Evolutionary conservation across 768 basidiomycete species (phyloP).

Genomic region (Leccinum barrowsii): DNA sequence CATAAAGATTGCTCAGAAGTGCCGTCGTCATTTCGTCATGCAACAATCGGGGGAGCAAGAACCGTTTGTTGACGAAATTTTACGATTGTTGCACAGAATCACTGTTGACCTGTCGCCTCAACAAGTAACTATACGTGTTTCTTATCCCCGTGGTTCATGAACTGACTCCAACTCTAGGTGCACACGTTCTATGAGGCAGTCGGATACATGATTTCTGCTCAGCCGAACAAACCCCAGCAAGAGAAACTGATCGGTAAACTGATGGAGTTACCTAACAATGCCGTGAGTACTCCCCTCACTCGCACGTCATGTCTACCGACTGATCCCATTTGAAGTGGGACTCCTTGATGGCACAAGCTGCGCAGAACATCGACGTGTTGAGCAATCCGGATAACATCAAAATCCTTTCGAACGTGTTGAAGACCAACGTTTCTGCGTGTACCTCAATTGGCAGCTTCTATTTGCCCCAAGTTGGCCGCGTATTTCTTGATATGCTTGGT

Average conservation of each 20-base stretch:
- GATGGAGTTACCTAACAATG: conserved; percentile 97
- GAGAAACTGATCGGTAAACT: conserved; percentile 92
- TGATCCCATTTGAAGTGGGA: conserved; percentile 72
- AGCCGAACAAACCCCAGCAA: conserved; percentile 96
- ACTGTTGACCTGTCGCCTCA: conserved; percentile 92
- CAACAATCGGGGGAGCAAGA: conserved; percentile 96
- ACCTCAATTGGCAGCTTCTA: conserved; percentile 97
- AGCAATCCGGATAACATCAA: conserved; percentile 92
- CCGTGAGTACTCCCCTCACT: conserved; percentile 50
- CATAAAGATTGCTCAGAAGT: conserved; percentile 99
- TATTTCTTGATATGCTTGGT: conserved; percentile 98
- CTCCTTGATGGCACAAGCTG: conserved; percentile 92
- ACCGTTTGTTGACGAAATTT: conserved; percentile 96
- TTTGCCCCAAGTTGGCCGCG: conserved; percentile 91
- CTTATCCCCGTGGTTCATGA: background rate
- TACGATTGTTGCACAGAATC: conserved; percentile 87
- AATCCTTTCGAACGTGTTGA: conserved; percentile 92
- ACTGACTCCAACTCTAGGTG: conserved; percentile 40
- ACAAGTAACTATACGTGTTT: conserved; percentile 42
- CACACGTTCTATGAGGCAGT: conserved; percentile 99
- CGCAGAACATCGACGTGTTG: conserved; percentile 88
- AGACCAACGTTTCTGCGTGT: conserved; percentile 98
- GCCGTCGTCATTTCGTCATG: conserved; percentile 96
- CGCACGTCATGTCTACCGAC: background rate
- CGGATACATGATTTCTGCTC: conserved; percentile 98